Conservation (phyloP, 176 grass and related monocot genomes). For the Pontederia crassipes region DNA sequence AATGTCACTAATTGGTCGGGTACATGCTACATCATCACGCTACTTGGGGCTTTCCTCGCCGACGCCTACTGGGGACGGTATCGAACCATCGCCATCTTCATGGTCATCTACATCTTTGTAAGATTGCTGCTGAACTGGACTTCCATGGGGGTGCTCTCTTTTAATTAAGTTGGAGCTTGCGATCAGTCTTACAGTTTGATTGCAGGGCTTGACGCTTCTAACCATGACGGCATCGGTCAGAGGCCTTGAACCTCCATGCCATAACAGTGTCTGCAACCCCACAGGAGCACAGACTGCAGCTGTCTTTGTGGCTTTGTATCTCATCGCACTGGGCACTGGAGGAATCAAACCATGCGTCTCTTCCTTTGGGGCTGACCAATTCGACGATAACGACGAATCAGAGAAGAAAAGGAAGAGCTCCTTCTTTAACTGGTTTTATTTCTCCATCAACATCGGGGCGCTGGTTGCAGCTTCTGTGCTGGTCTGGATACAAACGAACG, state of each 20-base stretch:
- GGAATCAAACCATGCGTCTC: conserved; percentile 12
- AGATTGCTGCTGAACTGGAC: background rate
- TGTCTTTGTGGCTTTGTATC: conserved; percentile 5
- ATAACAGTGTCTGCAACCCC: background rate
- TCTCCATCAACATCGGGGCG: conserved; percentile 7
- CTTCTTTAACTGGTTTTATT: conserved; percentile 17
- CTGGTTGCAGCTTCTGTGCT: conserved; percentile 12
- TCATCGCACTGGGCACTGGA: conserved; percentile 3
- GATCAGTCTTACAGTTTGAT: background rate
- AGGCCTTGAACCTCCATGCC: background rate
- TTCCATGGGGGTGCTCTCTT: background rate
- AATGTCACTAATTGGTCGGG: conserved; percentile 11
- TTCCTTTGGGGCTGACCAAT: conserved; percentile 13
- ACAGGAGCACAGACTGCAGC: background rate
- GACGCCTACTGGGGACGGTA: conserved; percentile 8
- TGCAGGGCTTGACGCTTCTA: conserved; percentile 2
- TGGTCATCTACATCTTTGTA: conserved; percentile 12
- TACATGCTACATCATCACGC: background rate
- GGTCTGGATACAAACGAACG: conserved; percentile 7
- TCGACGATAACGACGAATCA: conserved; percentile 3
- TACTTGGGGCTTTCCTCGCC: conserved; percentile 11
- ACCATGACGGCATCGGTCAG: conserved; percentile 10
- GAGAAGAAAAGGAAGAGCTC: conserved; percentile 10
- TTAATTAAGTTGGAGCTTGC: background rate
- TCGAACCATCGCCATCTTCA: conserved; percentile 5